Evolutionary conservation across 805 yeast genomes (phyloP).

Genomic region (Candida maris): DNA sequence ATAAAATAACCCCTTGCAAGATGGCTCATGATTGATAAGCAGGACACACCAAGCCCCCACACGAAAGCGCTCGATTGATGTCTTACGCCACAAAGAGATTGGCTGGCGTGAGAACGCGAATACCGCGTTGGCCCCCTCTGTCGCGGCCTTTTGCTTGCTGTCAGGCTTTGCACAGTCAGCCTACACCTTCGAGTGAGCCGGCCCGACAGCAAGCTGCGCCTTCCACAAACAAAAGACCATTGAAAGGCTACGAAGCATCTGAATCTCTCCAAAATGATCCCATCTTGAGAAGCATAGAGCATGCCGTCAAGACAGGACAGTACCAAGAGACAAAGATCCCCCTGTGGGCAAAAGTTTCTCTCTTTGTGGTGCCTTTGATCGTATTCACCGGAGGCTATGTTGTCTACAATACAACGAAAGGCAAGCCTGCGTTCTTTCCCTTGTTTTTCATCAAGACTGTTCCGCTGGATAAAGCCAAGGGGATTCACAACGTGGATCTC

Average conservation of each 20-base stretch:
- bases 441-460: conserved; percentile 26
- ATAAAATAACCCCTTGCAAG: too few relatives aligned
- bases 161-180: background rate
- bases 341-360: conserved; percentile 15
- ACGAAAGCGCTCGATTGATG: too few relatives aligned
- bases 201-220: background rate
- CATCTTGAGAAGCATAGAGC: conserved; percentile 11
- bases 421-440: conserved; percentile 32
- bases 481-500: conserved; percentile 27
- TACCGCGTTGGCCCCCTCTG: background rate
- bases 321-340: conserved; percentile 14
- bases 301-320: conserved; percentile 15
- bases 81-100: too few relatives aligned
- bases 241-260: conserved; percentile 6
- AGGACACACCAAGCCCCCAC: too few relatives aligned
- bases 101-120: too few relatives aligned
- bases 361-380: conserved; percentile 21
- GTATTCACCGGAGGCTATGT: conserved; percentile 25
- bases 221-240: conserved; percentile 13
- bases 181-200: background rate
- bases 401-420: conserved; percentile 27
- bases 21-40: too few relatives aligned
- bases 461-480: conserved; percentile 24
- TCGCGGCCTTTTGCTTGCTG: background rate
- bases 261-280: conserved; percentile 2